Percentiles rank a stretch among this genome's conserved stretches.
Conservation (phyloP, 352 stramenopile species). For the Sclerospora graminicola region DNA sequence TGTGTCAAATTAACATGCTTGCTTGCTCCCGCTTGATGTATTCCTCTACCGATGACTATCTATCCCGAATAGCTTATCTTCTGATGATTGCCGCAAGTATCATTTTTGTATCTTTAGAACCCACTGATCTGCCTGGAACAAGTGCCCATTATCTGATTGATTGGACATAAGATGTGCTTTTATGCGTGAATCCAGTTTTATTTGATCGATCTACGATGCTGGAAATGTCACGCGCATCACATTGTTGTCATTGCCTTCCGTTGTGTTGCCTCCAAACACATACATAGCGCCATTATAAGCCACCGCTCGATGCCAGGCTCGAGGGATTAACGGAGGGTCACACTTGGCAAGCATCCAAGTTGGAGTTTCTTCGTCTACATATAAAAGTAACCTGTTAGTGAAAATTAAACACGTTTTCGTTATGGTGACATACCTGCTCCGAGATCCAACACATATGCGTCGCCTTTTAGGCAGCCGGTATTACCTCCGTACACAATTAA, state of each 20-base stretch:
- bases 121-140: too few species aligned
- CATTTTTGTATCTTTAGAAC: too few species aligned
- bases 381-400: background rate
- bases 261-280: conserved; percentile 42
- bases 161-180: conserved; percentile 4
- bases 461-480: conserved; percentile 47
- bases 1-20: too few species aligned
- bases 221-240: conserved; percentile 22
- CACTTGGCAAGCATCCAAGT: conserved; percentile 42
- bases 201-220: background rate
- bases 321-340: conserved; percentile 25
- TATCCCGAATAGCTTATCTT: too few species aligned
- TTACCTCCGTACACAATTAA: conserved; percentile 36
- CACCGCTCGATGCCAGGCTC: conserved; percentile 43
- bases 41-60: too few species aligned
- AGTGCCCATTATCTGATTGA: conserved; percentile 13
- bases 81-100: too few species aligned
- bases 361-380: conserved; percentile 20
- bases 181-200: too few species aligned
- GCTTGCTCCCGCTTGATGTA: too few species aligned
- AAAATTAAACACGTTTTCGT: background rate
- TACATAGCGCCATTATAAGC: conserved; percentile 34
- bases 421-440: conserved; percentile 15
- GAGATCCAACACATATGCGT: conserved; percentile 40
- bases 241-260: conserved; percentile 36